Percentiles rank a stretch among this genome's conserved stretches.
Evolutionary conservation across 139 green algal genomes (phyloP).

Genomic region (Chlorella sp.): DNA sequence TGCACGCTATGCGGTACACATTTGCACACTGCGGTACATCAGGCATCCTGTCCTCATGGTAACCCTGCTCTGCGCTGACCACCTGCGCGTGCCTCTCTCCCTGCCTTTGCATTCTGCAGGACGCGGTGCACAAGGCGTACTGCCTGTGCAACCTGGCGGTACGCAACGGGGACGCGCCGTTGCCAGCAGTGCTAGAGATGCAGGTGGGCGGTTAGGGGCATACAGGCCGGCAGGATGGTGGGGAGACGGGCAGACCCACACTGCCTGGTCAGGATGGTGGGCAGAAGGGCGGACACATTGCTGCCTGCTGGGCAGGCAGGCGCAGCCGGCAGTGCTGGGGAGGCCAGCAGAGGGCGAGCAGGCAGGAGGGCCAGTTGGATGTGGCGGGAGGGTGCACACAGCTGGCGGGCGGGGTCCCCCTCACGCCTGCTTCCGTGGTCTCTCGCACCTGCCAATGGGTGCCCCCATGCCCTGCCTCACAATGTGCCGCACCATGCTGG

Average conservation of each 20-base stretch:
- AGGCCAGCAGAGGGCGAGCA: too few relatives aligned
- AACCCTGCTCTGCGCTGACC: slow-evolving; percentile 52
- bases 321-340: too few relatives aligned
- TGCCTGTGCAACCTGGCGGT: slow-evolving; percentile 74
- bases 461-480: background rate
- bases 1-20: too few relatives aligned
- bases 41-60: slow-evolving; percentile 70
- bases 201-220: background rate
- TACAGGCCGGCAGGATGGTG: background rate
- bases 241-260: background rate
- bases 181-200: background rate
- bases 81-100: background rate
- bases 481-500: background rate
- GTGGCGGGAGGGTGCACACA: too few relatives aligned
- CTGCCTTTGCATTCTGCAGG: slow-evolving; percentile 40
- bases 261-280: background rate
- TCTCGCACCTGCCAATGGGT: too few relatives aligned
- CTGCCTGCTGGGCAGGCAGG: too few relatives aligned
- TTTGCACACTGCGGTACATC: slow-evolving; percentile 71
- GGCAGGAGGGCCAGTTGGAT: too few relatives aligned
- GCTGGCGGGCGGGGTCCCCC: too few relatives aligned
- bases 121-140: slow-evolving; percentile 75
- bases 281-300: background rate
- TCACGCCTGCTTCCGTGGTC: too few relatives aligned
- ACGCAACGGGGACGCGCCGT: slow-evolving; percentile 65